phyloP scores from a whole-genome alignment of 2,329 filamentous ascomycete species.

The Furcasterigmium furcatum region DNA sequence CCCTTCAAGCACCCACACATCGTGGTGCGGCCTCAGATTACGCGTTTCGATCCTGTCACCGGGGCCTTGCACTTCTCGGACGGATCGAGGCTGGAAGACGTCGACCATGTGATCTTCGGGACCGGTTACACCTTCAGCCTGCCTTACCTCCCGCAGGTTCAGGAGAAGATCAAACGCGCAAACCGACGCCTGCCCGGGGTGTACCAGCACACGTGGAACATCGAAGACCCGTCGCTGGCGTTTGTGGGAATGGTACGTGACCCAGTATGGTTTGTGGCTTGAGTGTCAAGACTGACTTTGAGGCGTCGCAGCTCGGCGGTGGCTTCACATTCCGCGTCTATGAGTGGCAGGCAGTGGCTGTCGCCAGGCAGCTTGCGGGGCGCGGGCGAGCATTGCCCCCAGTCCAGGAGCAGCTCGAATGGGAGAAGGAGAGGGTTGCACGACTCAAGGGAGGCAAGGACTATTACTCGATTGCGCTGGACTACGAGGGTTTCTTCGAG shows the following conservation, averaged over 20 bases:
- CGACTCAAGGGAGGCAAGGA: conserved; percentile 24
- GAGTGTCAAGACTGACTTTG: not conserved
- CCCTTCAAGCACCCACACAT: conserved; percentile 54
- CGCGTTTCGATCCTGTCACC: conserved; percentile 26
- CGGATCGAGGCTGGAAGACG: conserved; percentile 39
- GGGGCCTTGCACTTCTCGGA: conserved; percentile 48
- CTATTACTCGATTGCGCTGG: conserved; percentile 25
- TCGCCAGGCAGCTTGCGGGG: conserved; percentile 28
- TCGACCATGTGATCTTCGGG: conserved; percentile 57
- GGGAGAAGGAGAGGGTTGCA: conserved; percentile 24
- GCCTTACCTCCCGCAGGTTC: conserved; percentile 47
- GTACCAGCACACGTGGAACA: conserved; percentile 31
- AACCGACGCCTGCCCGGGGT: conserved; percentile 27
- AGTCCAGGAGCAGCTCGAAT: conserved; percentile 22
- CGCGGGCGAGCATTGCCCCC: conserved; percentile 21
- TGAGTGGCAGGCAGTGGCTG: conserved; percentile 33
- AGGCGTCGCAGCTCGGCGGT: conserved; percentile 20
- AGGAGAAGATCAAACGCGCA: conserved; percentile 34
- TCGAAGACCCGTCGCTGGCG: conserved; percentile 27
- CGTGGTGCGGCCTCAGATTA: conserved; percentile 37
- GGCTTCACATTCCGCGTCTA: conserved; percentile 33
- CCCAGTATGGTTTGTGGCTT: not conserved
- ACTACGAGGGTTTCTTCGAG: conserved; percentile 36
- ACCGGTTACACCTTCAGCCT: conserved; percentile 58
- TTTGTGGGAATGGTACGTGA: conserved; percentile 30